Evolutionary conservation across 2,329 filamentous ascomycete species (phyloP).

Genomic region (Cephalotrichum gorgonifer): DNA sequence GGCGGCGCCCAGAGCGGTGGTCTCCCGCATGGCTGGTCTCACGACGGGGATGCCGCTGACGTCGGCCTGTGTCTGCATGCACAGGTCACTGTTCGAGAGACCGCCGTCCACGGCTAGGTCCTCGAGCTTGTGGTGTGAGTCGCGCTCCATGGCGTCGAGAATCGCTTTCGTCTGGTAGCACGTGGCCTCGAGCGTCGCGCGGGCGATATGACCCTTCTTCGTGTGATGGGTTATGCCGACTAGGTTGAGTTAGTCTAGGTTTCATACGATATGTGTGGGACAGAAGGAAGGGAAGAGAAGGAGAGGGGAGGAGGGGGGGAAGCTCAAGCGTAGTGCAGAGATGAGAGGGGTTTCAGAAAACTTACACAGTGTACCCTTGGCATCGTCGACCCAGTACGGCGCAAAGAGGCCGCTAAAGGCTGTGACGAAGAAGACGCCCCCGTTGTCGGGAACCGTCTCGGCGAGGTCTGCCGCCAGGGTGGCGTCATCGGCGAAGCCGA

Average conservation of each 20-base stretch:
- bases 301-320: not conserved
- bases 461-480: slow-evolving; percentile 40
- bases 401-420: slow-evolving; percentile 87
- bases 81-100: slow-evolving; percentile 78
- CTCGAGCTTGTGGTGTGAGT: slow-evolving; percentile 65
- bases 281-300: not conserved
- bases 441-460: slow-evolving; percentile 55
- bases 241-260: slow-evolving; percentile 15
- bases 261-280: not conserved
- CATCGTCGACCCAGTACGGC: slow-evolving; percentile 91
- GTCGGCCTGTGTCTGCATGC: slow-evolving; percentile 87
- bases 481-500: slow-evolving; percentile 46
- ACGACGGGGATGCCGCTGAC: slow-evolving; percentile 74
- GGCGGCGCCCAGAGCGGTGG: slow-evolving; percentile 77
- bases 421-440: slow-evolving; percentile 78
- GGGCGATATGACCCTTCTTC: slow-evolving; percentile 73
- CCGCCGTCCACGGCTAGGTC: slow-evolving; percentile 79
- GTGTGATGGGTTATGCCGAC: slow-evolving; percentile 81
- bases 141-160: slow-evolving; percentile 81
- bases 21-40: slow-evolving; percentile 81
- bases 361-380: slow-evolving; percentile 73
- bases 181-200: slow-evolving; percentile 81
- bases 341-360: slow-evolving; percentile 8
- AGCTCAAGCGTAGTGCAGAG: too few species aligned
- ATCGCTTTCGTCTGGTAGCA: slow-evolving; percentile 92